Evolutionary conservation across 768 basidiomycete genomes (phyloP).

Genomic region (Lactarius quietus): DNA sequence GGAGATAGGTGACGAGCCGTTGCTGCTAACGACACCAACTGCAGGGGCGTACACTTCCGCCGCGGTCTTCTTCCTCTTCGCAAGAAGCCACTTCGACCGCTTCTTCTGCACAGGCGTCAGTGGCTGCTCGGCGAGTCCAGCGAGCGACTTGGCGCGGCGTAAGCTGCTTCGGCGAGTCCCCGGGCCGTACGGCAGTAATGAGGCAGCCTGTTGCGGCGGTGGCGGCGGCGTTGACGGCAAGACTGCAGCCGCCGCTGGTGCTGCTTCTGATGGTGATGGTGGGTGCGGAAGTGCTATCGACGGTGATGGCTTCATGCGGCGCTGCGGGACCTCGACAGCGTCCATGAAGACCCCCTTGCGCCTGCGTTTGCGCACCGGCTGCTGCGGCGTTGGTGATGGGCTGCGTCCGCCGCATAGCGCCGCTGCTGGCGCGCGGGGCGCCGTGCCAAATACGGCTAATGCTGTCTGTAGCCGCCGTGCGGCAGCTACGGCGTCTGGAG

Average conservation of each 20-base stretch:
- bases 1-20: conserved; percentile 28
- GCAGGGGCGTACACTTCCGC: not conserved
- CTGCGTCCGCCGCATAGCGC: not conserved
- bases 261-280: not conserved
- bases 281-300: not conserved
- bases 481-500: not conserved
- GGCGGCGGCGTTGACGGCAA: not conserved
- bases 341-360: conserved; percentile 51
- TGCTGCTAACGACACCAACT: not conserved
- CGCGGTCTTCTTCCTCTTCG: not conserved
- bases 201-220: not conserved
- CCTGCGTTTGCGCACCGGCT: conserved; percentile 32
- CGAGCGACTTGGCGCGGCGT: conserved; percentile 19
- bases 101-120: conserved; percentile 6
- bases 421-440: not conserved
- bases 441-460: not conserved
- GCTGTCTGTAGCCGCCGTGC: not conserved
- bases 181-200: not conserved
- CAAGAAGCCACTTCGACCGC: conserved; percentile 1
- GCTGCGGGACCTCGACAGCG: conserved; percentile 46
- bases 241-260: too few species aligned
- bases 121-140: not conserved
- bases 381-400: conserved; percentile 16
- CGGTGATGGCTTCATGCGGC: conserved; percentile 17
- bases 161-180: conserved; percentile 21